phyloP scores from a whole-genome alignment of 2,329 filamentous ascomycete genomes.

The Fusarium globosum region DNA sequence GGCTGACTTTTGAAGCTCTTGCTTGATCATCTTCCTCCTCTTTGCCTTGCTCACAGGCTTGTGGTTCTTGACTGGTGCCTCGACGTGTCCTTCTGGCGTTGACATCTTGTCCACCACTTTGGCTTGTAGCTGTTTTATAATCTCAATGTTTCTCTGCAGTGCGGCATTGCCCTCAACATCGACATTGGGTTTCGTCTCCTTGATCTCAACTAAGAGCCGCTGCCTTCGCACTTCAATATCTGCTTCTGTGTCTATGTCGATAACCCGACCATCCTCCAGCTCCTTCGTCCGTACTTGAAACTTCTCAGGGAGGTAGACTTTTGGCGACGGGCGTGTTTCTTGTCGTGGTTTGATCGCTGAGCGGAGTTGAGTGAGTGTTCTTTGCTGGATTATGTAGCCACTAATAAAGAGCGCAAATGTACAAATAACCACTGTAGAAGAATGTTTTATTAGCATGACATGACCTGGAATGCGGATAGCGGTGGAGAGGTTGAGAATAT shows the following conservation, averaged over 20 bases:
- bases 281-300: slow-evolving; percentile 59
- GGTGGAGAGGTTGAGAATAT: slow-evolving; percentile 17
- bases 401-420: slow-evolving; percentile 87
- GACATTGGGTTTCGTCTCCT: slow-evolving; percentile 44
- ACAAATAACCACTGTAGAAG: slow-evolving; percentile 73
- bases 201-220: slow-evolving; percentile 51
- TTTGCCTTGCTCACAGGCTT: slow-evolving; percentile 64
- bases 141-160: slow-evolving; percentile 45
- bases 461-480: slow-evolving; percentile 31
- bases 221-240: slow-evolving; percentile 45
- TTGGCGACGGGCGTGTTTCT: slow-evolving; percentile 56
- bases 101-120: slow-evolving; percentile 49
- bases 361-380: slow-evolving; percentile 82
- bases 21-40: slow-evolving; percentile 67
- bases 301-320: slow-evolving; percentile 62
- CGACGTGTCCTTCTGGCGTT: slow-evolving; percentile 49
- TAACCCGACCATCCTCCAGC: slow-evolving; percentile 59
- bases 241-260: slow-evolving; percentile 53
- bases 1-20: slow-evolving; percentile 63
- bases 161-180: slow-evolving; percentile 29
- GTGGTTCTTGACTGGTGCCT: slow-evolving; percentile 52
- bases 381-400: slow-evolving; percentile 88
- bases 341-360: slow-evolving; percentile 68
- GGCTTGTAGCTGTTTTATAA: slow-evolving; percentile 48
- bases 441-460: slow-evolving; percentile 14